Evolutionary conservation across 2,329 filamentous ascomycete species (phyloP).

Genomic region (Byssothecium circinans): DNA sequence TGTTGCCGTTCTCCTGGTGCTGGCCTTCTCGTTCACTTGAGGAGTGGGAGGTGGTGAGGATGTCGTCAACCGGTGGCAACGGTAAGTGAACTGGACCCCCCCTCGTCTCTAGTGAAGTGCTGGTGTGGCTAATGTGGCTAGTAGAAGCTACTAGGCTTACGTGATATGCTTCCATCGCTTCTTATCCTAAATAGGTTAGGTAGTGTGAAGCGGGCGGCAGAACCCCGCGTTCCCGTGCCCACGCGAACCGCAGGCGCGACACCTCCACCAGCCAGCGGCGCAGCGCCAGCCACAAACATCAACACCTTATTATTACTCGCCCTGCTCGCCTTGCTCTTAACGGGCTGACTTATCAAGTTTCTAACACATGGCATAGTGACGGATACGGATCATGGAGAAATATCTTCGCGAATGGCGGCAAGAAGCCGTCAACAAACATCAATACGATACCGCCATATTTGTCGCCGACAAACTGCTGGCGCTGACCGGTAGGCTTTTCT

Average conservation of each 20-base stretch:
- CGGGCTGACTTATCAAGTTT: background rate
- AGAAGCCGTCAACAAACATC: slow-evolving; percentile 91
- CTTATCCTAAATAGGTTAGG: too few relatives aligned
- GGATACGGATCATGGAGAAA: slow-evolving; percentile 80
- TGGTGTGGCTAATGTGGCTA: too few relatives aligned
- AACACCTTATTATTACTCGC: background rate
- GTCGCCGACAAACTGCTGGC: slow-evolving; percentile 96
- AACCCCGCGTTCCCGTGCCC: slow-evolving; percentile 25
- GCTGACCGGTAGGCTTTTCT: slow-evolving; percentile 70
- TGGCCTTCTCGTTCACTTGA: too few relatives aligned
- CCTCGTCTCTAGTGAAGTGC: too few relatives aligned
- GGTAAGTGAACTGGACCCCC: background rate
- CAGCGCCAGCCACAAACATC: slow-evolving; percentile 6
- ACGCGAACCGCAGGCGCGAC: slow-evolving; percentile 23
- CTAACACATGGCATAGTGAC: background rate
- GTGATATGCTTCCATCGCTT: too few relatives aligned
- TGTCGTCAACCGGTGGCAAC: background rate
- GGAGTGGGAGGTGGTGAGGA: background rate
- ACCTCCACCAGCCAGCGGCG: background rate
- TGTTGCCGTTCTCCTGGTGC: too few relatives aligned
- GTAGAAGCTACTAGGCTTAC: too few relatives aligned
- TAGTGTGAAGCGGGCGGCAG: slow-evolving; percentile 3
- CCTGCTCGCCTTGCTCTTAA: background rate
- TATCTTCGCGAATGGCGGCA: slow-evolving; percentile 94
- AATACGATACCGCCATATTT: slow-evolving; percentile 95